These are phyloP conservation scores for Obelidium mucronatum DNA, from an alignment of 192 early-diverging fungal species.

Conservation along the genomic window DNA sequence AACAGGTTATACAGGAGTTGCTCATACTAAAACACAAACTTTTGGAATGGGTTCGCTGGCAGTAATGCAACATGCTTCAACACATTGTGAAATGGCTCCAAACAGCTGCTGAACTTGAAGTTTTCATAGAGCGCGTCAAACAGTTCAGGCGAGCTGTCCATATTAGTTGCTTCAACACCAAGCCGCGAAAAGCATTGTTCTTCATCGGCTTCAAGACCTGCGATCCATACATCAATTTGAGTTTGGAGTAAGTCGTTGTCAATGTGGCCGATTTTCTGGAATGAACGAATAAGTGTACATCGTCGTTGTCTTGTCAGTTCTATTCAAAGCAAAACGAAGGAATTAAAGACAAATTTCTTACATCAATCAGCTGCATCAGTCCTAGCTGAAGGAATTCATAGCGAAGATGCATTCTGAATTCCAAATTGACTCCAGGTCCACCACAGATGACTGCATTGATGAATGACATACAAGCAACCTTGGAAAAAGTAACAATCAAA, in stretches of 20 bases:
- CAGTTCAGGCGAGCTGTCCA: conserved; percentile 37
- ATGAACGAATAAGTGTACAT: too few species aligned
- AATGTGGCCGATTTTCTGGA: conserved; percentile 48
- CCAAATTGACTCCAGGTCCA: conserved; percentile 55
- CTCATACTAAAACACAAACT: conserved; percentile 13
- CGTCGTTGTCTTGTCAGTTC: not conserved
- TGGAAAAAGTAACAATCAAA: not conserved
- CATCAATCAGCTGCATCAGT: conserved; percentile 56
- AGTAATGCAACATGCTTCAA: conserved; percentile 52
- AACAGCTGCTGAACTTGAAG: conserved; percentile 44
- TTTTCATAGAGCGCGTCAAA: conserved; percentile 33
- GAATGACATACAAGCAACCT: conserved; percentile 61
- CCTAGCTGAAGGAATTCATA: conserved; percentile 61
- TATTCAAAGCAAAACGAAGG: not conserved
- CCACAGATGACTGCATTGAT: conserved; percentile 65
- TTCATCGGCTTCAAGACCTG: conserved; percentile 58
- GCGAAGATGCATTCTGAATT: conserved; percentile 61
- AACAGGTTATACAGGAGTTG: not conserved
- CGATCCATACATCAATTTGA: conserved; percentile 62
- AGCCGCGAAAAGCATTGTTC: conserved; percentile 45
- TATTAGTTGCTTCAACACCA: conserved; percentile 21
- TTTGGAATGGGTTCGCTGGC: conserved; percentile 53
- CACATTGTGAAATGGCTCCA: conserved; percentile 36
- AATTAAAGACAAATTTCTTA: conserved; percentile 24
- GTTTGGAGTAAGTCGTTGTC: conserved; percentile 63